Evolutionary conservation across 768 basidiomycete species (phyloP).

Genomic region (Mycena vitilis): DNA sequence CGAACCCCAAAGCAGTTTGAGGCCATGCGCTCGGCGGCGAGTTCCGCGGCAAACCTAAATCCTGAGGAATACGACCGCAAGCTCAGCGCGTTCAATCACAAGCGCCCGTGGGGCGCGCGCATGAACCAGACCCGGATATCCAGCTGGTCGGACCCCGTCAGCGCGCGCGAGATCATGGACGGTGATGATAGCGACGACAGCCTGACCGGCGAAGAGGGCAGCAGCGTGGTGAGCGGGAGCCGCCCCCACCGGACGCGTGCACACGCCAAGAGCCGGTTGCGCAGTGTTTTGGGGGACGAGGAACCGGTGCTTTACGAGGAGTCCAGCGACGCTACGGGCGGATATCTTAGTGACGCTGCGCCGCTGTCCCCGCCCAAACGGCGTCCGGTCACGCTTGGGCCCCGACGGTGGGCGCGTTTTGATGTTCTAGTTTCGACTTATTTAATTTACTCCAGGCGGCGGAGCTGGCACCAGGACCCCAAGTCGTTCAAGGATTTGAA

Average conservation of each 20-base stretch:
- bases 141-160: slow-evolving; percentile 68
- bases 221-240: slow-evolving; percentile 12
- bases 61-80: slow-evolving; percentile 50
- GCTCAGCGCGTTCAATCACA: slow-evolving; percentile 52
- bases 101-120: slow-evolving; percentile 51
- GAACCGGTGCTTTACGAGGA: slow-evolving; percentile 30
- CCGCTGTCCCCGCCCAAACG: slow-evolving; percentile 20
- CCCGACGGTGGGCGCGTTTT: slow-evolving; percentile 44
- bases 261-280: slow-evolving; percentile 16
- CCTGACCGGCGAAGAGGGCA: slow-evolving; percentile 35
- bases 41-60: slow-evolving; percentile 44
- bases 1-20: slow-evolving; percentile 34
- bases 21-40: slow-evolving; percentile 37
- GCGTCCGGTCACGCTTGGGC: slow-evolving; percentile 39
- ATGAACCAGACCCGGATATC: slow-evolving; percentile 56
- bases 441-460: slow-evolving; percentile 51
- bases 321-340: slow-evolving; percentile 21
- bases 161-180: slow-evolving; percentile 51
- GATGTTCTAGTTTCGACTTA: slow-evolving; percentile 1
- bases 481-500: slow-evolving; percentile 58
- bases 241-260: slow-evolving; percentile 12
- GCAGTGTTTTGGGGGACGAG: slow-evolving; percentile 21
- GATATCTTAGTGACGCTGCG: slow-evolving; percentile 34
- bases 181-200: slow-evolving; percentile 44
- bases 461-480: slow-evolving; percentile 73